Conservation (phyloP, 73 alveolate species). For the Paramecium octaurelia region DNA sequence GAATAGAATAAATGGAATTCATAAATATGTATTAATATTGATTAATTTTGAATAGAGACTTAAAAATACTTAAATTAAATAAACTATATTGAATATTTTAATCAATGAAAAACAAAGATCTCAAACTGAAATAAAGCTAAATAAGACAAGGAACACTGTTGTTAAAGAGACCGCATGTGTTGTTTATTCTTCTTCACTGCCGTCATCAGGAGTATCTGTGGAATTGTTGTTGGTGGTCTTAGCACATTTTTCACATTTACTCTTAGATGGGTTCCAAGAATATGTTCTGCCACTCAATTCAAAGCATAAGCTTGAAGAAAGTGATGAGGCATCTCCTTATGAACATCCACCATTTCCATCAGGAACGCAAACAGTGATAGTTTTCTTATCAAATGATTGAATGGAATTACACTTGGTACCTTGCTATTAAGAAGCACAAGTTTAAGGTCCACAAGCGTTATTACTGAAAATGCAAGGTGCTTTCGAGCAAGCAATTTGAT, state of each 20-base stretch:
- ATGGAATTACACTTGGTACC: background rate
- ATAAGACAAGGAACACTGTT: background rate
- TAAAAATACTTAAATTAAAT: background rate
- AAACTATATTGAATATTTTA: background rate
- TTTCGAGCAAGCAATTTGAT: background rate
- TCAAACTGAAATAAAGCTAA: background rate
- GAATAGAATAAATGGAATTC: too few species aligned
- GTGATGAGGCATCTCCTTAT: background rate
- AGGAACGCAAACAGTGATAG: background rate
- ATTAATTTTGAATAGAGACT: background rate
- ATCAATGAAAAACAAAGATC: background rate
- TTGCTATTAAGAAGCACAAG: background rate
- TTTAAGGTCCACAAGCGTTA: background rate
- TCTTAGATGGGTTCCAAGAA: conserved; percentile 31
- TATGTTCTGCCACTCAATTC: conserved; percentile 6
- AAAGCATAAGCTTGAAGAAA: conserved; percentile 16
- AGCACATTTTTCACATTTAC: conserved; percentile 33
- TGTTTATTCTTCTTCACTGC: background rate
- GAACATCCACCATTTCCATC: conserved; percentile 7
- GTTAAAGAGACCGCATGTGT: background rate
- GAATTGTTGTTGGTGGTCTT: background rate
- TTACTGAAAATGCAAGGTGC: background rate
- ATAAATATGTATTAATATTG: too few species aligned
- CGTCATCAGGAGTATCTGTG: background rate
- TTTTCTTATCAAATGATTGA: background rate